Percentiles rank a stretch among this genome's conserved stretches.
Evolutionary conservation across 345 rosid genomes (phyloP).

Genomic region (Cardamine occulta): DNA sequence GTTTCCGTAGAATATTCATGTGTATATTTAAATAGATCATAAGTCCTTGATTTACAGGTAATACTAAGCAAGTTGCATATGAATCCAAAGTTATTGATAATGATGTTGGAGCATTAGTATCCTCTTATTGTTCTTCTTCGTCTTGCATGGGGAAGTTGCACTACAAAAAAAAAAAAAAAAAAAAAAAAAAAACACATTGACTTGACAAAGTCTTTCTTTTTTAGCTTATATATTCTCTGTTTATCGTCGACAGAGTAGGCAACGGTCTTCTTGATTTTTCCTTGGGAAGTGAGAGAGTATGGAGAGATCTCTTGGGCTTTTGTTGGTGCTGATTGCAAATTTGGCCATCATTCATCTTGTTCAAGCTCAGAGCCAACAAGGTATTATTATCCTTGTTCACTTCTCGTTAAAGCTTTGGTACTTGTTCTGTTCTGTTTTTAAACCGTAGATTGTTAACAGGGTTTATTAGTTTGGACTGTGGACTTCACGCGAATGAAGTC

Average conservation of each 20-base stretch:
- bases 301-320: neutral
- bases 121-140: neutral
- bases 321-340: neutral
- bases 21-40: too few species aligned
- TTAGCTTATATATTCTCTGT: neutral
- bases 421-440: too few species aligned
- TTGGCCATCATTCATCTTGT: constrained; percentile 6
- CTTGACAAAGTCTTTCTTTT: neutral
- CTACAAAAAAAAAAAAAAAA: neutral
- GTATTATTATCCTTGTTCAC: neutral
- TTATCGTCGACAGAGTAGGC: neutral
- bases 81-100: too few species aligned
- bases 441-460: constrained; percentile 25
- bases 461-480: constrained; percentile 50
- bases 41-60: too few species aligned
- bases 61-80: neutral
- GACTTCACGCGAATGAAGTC: neutral
- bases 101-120: neutral
- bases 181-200: neutral
- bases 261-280: neutral
- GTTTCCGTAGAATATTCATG: too few species aligned
- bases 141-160: neutral
- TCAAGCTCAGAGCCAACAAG: constrained; percentile 34
- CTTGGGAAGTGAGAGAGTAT: neutral
- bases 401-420: too few species aligned